Percentiles rank a stretch among this genome's conserved stretches.
phyloP scores from a whole-genome alignment of 2,329 filamentous ascomycete species.

The Arthroderma uncinatum region DNA sequence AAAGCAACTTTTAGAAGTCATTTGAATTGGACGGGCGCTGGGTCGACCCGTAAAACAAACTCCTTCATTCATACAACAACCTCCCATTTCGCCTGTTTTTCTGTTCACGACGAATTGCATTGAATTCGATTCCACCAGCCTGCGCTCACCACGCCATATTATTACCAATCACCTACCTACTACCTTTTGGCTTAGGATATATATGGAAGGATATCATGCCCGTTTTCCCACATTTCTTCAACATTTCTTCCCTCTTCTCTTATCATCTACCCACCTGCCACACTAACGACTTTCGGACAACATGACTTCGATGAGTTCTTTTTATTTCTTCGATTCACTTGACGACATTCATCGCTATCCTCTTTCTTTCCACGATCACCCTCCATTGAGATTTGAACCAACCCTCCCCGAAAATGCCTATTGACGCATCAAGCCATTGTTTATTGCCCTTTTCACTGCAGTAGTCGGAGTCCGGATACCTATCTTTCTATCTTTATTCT shows the following conservation, averaged over 20 bases:
- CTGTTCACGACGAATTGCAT: not conserved
- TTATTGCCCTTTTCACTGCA: not conserved
- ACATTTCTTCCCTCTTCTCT: too few species aligned
- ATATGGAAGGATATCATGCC: not conserved
- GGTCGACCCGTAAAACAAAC: conserved; percentile 1
- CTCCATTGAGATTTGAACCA: not conserved
- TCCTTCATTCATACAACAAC: not conserved
- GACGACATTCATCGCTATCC: not conserved
- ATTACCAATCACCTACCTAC: not conserved
- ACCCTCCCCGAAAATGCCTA: not conserved
- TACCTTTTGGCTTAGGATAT: not conserved
- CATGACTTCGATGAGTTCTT: not conserved
- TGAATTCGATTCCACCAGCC: not conserved
- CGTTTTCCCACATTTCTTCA: not conserved
- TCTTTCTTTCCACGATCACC: not conserved
- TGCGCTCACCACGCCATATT: not conserved
- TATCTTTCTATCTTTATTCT: not conserved
- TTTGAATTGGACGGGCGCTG: not conserved
- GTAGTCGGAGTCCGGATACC: conserved; percentile 1
- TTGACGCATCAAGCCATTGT: not conserved
- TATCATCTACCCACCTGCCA: too few species aligned
- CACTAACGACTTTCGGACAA: conserved; percentile 1
- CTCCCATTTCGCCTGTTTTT: not conserved
- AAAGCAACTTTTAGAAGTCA: not conserved
- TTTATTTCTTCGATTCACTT: not conserved